Evolutionary conservation across 2,329 filamentous ascomycete species (phyloP).

Genomic region (Fusarium stilboides): DNA sequence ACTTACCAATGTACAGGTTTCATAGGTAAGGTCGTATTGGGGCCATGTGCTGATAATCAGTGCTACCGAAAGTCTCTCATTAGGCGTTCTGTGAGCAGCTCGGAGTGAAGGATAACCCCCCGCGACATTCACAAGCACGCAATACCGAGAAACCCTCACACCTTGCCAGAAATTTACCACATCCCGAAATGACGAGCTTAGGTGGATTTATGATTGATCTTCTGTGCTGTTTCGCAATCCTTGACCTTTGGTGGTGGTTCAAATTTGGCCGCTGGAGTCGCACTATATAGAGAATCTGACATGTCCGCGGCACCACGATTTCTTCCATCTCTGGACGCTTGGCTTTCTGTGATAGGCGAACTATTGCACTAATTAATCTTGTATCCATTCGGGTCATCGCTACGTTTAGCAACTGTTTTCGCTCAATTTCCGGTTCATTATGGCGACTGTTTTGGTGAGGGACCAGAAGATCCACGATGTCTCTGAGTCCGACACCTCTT

Average conservation of each 20-base stretch:
- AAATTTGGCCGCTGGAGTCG: neutral
- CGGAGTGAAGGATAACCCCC: neutral
- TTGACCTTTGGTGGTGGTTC: neutral
- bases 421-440: neutral
- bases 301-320: neutral
- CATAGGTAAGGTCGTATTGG: too few species aligned
- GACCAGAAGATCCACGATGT: neutral
- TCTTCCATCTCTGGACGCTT: neutral
- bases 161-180: neutral
- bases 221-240: neutral
- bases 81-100: too few species aligned
- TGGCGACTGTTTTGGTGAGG: neutral
- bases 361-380: too few species aligned
- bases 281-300: neutral
- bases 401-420: neutral
- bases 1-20: too few species aligned
- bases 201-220: neutral
- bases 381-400: neutral
- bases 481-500: neutral
- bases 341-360: neutral
- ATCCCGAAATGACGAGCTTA: neutral
- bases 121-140: neutral
- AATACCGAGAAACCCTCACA: neutral
- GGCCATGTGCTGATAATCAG: too few species aligned
- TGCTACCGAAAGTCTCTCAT: too few species aligned